phyloP scores from a whole-genome alignment of 306 rosid species.

The Lagenaria siceraria region DNA sequence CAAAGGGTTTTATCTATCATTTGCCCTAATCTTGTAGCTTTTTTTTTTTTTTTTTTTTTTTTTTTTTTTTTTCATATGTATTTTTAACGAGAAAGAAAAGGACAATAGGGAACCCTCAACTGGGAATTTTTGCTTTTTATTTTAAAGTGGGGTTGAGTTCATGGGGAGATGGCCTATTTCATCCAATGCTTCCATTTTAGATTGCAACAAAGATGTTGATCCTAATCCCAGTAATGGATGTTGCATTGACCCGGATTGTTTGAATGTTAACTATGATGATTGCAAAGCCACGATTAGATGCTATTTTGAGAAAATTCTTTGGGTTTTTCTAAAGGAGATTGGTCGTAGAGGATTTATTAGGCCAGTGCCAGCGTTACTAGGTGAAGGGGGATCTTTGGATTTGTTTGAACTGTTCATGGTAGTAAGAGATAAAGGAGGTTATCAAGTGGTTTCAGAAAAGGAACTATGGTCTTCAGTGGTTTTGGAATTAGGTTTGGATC shows the following conservation, averaged over 20 bases:
- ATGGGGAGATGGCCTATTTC: constrained; percentile 58
- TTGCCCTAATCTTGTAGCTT: background rate
- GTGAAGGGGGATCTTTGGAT: constrained; percentile 40
- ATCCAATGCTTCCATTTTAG: constrained; percentile 35
- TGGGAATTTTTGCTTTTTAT: background rate
- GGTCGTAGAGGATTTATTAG: constrained; percentile 26
- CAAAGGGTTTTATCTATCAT: background rate
- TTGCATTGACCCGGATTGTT: constrained; percentile 3
- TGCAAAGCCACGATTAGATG: constrained; percentile 20
- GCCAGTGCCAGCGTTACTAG: constrained; percentile 54
- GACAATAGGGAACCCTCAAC: background rate
- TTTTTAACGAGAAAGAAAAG: background rate
- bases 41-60: background rate
- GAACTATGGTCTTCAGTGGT: constrained; percentile 54
- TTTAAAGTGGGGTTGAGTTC: constrained; percentile 20
- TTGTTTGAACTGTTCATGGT: constrained; percentile 39
- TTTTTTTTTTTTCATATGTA: background rate
- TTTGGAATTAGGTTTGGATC: constrained; percentile 34
- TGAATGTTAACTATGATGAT: constrained; percentile 14
- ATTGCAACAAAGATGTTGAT: constrained; percentile 28
- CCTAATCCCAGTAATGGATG: constrained; percentile 18
- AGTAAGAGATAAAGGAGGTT: constrained; percentile 70
- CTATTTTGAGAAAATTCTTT: constrained; percentile 39
- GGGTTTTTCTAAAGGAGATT: constrained; percentile 33
- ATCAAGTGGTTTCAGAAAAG: constrained; percentile 34